Conservation (phyloP, 1,284 basidiomycete species). For the Rhizoctonia solani region DNA sequence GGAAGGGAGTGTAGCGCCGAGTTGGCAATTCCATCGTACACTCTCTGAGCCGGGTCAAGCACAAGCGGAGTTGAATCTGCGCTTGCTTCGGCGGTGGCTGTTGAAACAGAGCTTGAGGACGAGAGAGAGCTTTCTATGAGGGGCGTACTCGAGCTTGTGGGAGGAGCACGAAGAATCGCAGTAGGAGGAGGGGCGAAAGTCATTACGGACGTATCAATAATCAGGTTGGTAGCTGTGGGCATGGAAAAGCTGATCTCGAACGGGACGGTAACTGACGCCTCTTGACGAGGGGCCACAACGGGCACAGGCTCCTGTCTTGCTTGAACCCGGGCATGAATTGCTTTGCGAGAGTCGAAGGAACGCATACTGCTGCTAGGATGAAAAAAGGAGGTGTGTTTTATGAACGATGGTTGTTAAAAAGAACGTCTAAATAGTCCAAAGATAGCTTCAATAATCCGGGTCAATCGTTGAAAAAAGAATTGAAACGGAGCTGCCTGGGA, state of each 20-base stretch:
- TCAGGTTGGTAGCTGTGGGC: constrained; percentile 20
- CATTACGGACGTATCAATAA: constrained; percentile 6
- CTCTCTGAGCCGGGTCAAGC: constrained; percentile 14
- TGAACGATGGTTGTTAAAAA: constrained; percentile 7
- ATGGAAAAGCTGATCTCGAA: neutral
- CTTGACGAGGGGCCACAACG: neutral
- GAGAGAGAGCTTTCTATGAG: neutral
- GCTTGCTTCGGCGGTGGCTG: neutral
- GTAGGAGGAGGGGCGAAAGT: neutral
- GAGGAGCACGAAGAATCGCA: neutral
- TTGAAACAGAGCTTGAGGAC: neutral
- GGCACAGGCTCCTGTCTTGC: constrained; percentile 5
- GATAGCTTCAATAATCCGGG: neutral
- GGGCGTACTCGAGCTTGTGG: neutral
- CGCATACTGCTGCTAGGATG: constrained; percentile 2
- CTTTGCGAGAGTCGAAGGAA: neutral
- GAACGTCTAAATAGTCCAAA: constrained; percentile 11
- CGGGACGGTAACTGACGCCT: neutral
- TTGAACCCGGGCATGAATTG: constrained; percentile 4
- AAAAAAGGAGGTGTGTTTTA: too few species aligned
- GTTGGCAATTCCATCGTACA: constrained; percentile 21
- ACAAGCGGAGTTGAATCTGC: neutral
- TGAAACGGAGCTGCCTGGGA: neutral
- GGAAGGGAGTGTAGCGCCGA: constrained; percentile 1
- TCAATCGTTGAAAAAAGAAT: neutral